Percentiles rank a stretch among this genome's conserved stretches.
Evolutionary conservation across 2,329 filamentous ascomycete species (phyloP).

Genomic region (Hypoxylon sp.): DNA sequence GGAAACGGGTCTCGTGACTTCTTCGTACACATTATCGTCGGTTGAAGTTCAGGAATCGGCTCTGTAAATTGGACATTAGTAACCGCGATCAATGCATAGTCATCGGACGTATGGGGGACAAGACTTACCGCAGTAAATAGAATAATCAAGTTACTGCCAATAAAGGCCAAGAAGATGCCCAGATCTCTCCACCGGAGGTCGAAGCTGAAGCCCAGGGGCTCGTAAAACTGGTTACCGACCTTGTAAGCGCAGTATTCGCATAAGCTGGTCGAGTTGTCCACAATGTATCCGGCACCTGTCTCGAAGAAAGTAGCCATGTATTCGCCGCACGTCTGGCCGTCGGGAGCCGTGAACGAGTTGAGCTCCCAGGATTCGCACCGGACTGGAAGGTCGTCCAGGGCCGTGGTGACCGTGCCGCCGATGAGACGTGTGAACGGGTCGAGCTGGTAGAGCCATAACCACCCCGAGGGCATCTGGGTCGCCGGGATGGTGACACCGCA

Average conservation of each 20-base stretch:
- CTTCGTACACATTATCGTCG: conserved; percentile 53
- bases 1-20: background rate
- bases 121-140: conserved; percentile 63
- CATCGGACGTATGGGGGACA: background rate
- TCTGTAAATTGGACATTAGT: conserved; percentile 51
- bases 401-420: conserved; percentile 81
- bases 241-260: conserved; percentile 88
- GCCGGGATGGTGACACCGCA: conserved; percentile 87
- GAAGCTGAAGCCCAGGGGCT: conserved; percentile 73
- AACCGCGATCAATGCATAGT: conserved; percentile 8
- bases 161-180: conserved; percentile 81
- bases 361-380: conserved; percentile 71
- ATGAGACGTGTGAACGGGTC: conserved; percentile 87
- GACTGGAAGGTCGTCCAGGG: conserved; percentile 74
- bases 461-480: conserved; percentile 81
- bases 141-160: conserved; percentile 80
- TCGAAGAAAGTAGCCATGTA: conserved; percentile 81
- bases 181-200: conserved; percentile 82
- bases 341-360: conserved; percentile 75
- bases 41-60: conserved; percentile 67
- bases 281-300: conserved; percentile 78
- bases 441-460: conserved; percentile 85
- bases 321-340: conserved; percentile 74
- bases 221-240: conserved; percentile 84
- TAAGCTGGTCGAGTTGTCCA: conserved; percentile 70